Conservation (phyloP, 2,329 filamentous ascomycete genomes). For the Paraconiothyrium brasiliense region DNA sequence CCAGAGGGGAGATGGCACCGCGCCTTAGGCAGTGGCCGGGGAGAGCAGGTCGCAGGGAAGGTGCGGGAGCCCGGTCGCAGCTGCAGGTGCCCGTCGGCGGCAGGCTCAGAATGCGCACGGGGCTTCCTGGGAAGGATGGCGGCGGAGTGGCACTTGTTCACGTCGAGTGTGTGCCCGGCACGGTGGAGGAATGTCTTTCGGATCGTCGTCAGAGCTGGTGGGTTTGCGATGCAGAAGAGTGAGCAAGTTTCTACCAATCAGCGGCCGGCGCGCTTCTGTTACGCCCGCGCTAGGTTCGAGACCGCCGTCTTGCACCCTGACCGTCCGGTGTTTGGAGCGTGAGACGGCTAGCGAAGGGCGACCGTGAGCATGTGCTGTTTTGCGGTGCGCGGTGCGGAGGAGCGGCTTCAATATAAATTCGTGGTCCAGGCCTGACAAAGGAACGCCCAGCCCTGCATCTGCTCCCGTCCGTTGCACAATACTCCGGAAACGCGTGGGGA, state of each 20-base stretch:
- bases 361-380: not conserved
- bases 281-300: conserved; percentile 20
- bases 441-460: conserved; percentile 18
- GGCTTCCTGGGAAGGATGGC: not conserved
- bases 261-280: not conserved
- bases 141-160: not conserved
- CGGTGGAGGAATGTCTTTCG: conserved; percentile 10
- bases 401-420: not conserved
- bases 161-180: not conserved
- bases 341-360: conserved; percentile 6
- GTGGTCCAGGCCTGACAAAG: conserved; percentile 16
- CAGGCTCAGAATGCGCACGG: not conserved
- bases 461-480: conserved; percentile 7
- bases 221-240: conserved; percentile 19
- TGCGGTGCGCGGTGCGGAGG: not conserved
- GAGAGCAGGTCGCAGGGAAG: conserved; percentile 7
- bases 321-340: conserved; percentile 11
- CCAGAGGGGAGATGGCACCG: conserved; percentile 13
- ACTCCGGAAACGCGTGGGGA: conserved; percentile 15
- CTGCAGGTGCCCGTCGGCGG: conserved; percentile 4
- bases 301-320: conserved; percentile 18
- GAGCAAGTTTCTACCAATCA: conserved; percentile 33
- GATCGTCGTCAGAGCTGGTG: conserved; percentile 17
- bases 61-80: conserved; percentile 6
- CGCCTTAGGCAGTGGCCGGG: conserved; percentile 12